Evolutionary conservation across 1,284 basidiomycete species (phyloP).

Genomic region (Apiotrichum porosum): DNA sequence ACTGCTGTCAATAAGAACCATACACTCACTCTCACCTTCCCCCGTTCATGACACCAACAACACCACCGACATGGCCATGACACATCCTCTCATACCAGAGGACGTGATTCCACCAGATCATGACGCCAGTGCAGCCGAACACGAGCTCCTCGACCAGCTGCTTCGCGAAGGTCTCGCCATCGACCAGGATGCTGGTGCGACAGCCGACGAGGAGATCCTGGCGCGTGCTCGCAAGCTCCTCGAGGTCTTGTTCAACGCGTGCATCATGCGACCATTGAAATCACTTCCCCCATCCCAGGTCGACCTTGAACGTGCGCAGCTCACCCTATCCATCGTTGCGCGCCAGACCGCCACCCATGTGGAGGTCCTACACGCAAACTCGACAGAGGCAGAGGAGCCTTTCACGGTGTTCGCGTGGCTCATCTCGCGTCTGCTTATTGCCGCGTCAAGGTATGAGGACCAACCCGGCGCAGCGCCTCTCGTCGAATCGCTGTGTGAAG

Average conservation of each 20-base stretch:
- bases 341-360: conserved; percentile 23
- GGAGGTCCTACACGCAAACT: conserved; percentile 19
- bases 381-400: conserved; percentile 8
- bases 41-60: no score
- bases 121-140: conserved; percentile 1
- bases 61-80: conserved; percentile 1
- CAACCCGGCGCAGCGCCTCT: conserved; percentile 7
- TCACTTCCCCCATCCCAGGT: neutral
- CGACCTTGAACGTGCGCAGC: conserved; percentile 20
- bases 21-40: no score
- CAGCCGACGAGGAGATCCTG: conserved; percentile 1
- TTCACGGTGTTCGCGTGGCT: conserved; percentile 37
- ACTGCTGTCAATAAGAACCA: no score
- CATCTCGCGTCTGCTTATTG: conserved; percentile 34
- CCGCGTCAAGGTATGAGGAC: conserved; percentile 19
- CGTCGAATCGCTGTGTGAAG: conserved; percentile 11
- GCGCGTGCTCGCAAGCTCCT: conserved; percentile 31
- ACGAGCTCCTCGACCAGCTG: conserved; percentile 34
- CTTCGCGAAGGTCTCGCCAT: conserved; percentile 32
- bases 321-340: conserved; percentile 33
- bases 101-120: neutral
- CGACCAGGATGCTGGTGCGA: conserved; percentile 10
- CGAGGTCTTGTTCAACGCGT: conserved; percentile 34
- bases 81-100: neutral
- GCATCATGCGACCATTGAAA: conserved; percentile 27